Evolutionary conservation across 2,329 filamentous ascomycete species (phyloP), one percentile per base, ranked within the genome.

Genomic region (Pyricularia sp.): DNA sequence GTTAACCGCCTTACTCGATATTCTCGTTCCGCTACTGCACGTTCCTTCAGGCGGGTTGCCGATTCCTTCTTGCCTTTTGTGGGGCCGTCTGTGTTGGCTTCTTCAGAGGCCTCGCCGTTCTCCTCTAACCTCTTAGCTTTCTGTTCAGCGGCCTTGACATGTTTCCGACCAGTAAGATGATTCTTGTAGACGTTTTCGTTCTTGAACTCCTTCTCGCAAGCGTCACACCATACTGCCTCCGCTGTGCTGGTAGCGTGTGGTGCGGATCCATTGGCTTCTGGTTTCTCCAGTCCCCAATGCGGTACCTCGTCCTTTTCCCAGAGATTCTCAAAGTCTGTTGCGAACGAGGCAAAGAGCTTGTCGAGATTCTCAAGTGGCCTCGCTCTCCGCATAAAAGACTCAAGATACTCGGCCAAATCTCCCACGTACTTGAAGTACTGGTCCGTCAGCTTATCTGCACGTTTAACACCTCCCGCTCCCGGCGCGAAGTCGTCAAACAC

Each of bases 151-250:
- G 90, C 90, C 71, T 91, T 91, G 74, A 93, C 85, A 74, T 99
- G 94, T 74, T 97, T 99, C 77, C 96, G 93, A 57, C 93, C 93
- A 0, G 80, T 88, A 67, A 99, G 77, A 74, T 99, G 94, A 49
- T 85, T 87, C 71, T 92, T 93, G 80, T 96, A 96, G 62, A 97
- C 91, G 67, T 96, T 96, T 69, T 94, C 87, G 71, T 97, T 97
- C 72, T 90, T 92, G 78, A 97, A 99, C 66, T 93, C 91, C 77
- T 93, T 97, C 73, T 94, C 89, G 74, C 94, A 99, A 68, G 93
- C 92, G 6, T 88, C 82, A 72, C 94, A 99, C 89, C 90, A 97
- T 19, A 92, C 83, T 0, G 89, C 90, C 64, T 91, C 88, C 0
- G 71, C 80, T 72, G 72, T 72, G 65, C 75, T 78, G 2, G 73